These are phyloP conservation scores for Penicillium goetzii DNA, from an alignment of 495 filamentous ascomycete species.

Conservation along the genomic window DNA sequence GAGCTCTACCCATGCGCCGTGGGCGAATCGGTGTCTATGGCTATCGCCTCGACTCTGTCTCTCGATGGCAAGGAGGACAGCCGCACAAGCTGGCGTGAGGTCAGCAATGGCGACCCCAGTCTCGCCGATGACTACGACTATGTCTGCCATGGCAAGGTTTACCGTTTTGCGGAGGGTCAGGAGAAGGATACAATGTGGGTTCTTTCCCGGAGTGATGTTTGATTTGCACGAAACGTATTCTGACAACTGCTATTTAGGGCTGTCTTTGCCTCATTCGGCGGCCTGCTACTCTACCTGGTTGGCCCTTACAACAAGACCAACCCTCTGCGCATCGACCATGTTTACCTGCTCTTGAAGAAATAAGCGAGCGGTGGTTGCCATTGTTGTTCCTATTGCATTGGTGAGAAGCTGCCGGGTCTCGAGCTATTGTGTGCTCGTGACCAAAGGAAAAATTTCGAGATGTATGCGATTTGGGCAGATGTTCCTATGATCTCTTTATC, in stretches of 20 bases:
- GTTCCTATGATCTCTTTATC: slow-evolving; percentile 29
- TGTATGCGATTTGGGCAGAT: slow-evolving; percentile 24
- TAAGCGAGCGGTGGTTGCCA: slow-evolving; percentile 40
- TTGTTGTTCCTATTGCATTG: slow-evolving; percentile 8
- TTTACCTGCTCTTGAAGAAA: slow-evolving; percentile 93
- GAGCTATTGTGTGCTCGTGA: neutral
- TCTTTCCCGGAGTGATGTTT: neutral
- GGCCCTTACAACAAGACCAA: slow-evolving; percentile 95
- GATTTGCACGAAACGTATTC: neutral
- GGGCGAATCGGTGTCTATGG: slow-evolving; percentile 75
- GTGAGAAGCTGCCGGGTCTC: slow-evolving; percentile 1
- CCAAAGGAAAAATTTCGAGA: slow-evolving; percentile 22
- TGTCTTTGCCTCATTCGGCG: slow-evolving; percentile 90
- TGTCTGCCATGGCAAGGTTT: slow-evolving; percentile 96
- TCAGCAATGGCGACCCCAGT: slow-evolving; percentile 69
- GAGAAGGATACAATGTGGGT: slow-evolving; percentile 84
- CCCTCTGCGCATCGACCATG: slow-evolving; percentile 85
- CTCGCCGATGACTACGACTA: slow-evolving; percentile 95
- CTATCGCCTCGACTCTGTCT: slow-evolving; percentile 80
- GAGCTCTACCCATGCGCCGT: slow-evolving; percentile 80
- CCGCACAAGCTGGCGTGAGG: slow-evolving; percentile 75
- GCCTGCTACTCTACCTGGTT: slow-evolving; percentile 83
- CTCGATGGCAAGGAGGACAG: slow-evolving; percentile 78
- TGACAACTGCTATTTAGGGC: slow-evolving; percentile 61
- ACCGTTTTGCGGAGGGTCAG: slow-evolving; percentile 88